These are phyloP conservation scores for Colletotrichum sp. DNA, from an alignment of 2,329 filamentous ascomycete species.

Conservation along the genomic window DNA sequence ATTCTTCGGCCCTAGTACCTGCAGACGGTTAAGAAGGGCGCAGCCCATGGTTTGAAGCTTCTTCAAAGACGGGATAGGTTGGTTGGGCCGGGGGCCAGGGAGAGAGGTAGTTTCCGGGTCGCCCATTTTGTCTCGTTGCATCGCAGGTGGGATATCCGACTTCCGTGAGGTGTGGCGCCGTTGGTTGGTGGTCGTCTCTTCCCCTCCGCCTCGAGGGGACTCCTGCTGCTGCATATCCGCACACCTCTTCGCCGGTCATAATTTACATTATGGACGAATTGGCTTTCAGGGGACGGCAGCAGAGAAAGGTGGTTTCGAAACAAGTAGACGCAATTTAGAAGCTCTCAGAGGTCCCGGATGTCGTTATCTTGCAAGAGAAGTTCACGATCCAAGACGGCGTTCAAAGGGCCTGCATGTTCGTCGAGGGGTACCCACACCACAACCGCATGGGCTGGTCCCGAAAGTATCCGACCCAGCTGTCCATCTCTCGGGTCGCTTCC, in stretches of 20 bases:
- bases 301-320: not conserved
- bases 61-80: not conserved
- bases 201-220: not conserved
- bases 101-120: not conserved
- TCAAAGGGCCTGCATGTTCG: not conserved
- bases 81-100: not conserved
- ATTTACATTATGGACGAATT: not conserved
- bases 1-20: not conserved
- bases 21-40: not conserved
- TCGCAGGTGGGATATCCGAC: not conserved
- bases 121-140: not conserved
- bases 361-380: constrained; percentile 16
- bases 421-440: not conserved
- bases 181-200: not conserved
- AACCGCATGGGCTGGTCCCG: constrained; percentile 1
- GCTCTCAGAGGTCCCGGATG: constrained; percentile 1
- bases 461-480: constrained; percentile 11
- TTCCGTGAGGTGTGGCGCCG: not conserved
- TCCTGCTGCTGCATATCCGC: not conserved
- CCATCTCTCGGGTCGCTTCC: not conserved
- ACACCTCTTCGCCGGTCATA: not conserved
- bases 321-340: not conserved
- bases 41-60: not conserved
- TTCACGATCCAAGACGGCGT: not conserved
- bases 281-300: not conserved